phyloP scores from a whole-genome alignment of 129 eudicot species.

The Kitagawia praeruptora region DNA sequence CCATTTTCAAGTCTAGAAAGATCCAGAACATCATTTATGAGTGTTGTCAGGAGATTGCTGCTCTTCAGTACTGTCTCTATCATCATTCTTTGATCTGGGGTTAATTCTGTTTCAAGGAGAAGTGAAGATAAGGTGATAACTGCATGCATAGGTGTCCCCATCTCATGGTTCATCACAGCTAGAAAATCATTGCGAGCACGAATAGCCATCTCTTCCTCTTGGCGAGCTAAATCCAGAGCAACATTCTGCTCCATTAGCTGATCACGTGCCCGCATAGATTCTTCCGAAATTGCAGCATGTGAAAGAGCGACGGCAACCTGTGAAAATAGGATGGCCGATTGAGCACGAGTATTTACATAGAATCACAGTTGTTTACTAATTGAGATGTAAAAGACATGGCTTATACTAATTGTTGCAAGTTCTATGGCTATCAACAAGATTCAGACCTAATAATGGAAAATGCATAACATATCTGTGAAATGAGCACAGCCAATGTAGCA shows the following conservation, averaged over 20 bases:
- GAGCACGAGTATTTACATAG: too few relatives aligned
- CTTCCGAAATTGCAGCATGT: constrained; percentile 62
- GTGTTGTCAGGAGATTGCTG: constrained; percentile 48
- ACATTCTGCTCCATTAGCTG: constrained; percentile 60
- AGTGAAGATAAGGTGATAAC: constrained; percentile 46
- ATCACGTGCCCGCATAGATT: constrained; percentile 58
- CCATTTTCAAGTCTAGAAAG: constrained; percentile 67
- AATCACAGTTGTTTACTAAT: too few relatives aligned
- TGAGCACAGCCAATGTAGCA: too few relatives aligned
- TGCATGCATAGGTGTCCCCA: constrained; percentile 69
- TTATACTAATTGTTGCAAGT: too few relatives aligned
- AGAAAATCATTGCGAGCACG: constrained; percentile 60
- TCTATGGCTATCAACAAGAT: too few relatives aligned
- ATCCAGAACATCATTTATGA: constrained; percentile 58
- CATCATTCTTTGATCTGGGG: constrained; percentile 60
- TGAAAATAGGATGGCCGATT: too few relatives aligned
- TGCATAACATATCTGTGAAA: too few relatives aligned
- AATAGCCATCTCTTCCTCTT: constrained; percentile 66
- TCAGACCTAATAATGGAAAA: too few relatives aligned
- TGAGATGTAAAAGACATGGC: too few relatives aligned
- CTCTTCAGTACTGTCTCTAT: constrained; percentile 55
- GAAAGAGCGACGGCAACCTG: too few relatives aligned
- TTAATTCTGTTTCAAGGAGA: constrained; percentile 44
- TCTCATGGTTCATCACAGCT: constrained; percentile 58
- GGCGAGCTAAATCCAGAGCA: constrained; percentile 50